Percentiles rank a stretch among this genome's conserved stretches.
Conservation (phyloP, 345 rosid genomes). For the Balakata baccata region DNA sequence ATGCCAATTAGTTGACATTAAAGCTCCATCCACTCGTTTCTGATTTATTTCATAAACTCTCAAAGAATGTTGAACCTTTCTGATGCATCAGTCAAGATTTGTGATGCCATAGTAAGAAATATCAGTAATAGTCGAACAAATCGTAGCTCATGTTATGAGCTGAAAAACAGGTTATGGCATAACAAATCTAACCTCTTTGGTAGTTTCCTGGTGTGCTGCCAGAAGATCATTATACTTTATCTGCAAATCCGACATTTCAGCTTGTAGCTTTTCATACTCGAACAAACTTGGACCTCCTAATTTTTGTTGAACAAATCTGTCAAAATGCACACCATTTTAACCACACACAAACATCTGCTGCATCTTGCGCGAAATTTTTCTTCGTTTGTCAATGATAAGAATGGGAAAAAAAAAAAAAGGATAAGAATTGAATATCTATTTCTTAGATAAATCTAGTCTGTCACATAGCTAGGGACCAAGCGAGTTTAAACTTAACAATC, state of each 20-base stretch:
- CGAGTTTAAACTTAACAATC: no score
- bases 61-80: not conserved
- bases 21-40: not conserved
- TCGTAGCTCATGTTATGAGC: not conserved
- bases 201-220: constrained; percentile 58
- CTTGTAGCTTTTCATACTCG: constrained; percentile 80
- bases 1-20: not conserved
- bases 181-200: constrained; percentile 53
- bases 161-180: not conserved
- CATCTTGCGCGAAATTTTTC: no score
- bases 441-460: no score
- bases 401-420: no score
- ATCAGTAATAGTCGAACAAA: not conserved
- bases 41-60: not conserved
- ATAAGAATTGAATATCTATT: no score
- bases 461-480: no score
- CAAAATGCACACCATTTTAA: constrained; percentile 8
- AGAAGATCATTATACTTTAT: constrained; percentile 64
- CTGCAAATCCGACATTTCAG: constrained; percentile 67
- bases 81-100: not conserved
- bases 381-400: no score
- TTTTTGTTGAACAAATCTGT: constrained; percentile 81
- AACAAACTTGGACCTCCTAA: constrained; percentile 71
- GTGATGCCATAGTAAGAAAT: not conserved
- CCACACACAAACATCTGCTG: not conserved